These are phyloP conservation scores for Chaetomium sp. DNA, from an alignment of 2,329 filamentous ascomycete genomes.

Conservation along the genomic window DNA sequence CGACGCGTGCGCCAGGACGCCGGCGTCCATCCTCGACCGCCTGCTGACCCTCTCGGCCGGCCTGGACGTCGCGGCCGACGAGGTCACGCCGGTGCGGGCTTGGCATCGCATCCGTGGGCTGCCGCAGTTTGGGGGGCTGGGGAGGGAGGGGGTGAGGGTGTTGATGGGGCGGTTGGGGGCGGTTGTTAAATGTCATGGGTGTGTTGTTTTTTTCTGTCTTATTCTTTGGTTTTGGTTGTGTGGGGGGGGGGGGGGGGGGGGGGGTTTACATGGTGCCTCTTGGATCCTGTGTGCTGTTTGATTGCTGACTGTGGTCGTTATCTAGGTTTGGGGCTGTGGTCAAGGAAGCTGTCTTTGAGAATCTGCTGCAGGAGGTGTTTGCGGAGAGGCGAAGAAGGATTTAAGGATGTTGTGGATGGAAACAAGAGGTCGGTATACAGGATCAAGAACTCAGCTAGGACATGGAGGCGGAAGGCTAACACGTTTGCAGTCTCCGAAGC, in stretches of 20 bases:
- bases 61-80: constrained; percentile 37
- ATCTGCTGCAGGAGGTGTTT: background rate
- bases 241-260: background rate
- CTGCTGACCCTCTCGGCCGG: constrained; percentile 35
- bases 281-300: background rate
- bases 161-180: constrained; percentile 38
- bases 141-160: constrained; percentile 35
- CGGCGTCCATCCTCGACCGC: constrained; percentile 33
- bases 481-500: too few species aligned
- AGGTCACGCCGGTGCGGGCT: constrained; percentile 45
- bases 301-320: background rate
- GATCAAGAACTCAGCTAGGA: too few species aligned
- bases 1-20: constrained; percentile 21
- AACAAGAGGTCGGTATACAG: background rate
- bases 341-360: background rate
- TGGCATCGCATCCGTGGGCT: constrained; percentile 42
- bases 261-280: background rate
- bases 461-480: too few species aligned
- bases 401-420: background rate
- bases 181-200: constrained; percentile 45
- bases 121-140: constrained; percentile 39
- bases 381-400: background rate
- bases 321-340: background rate
- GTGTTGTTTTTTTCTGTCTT: constrained; percentile 22
- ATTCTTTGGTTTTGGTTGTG: background rate